Evolutionary conservation across 129 eudicot species (phyloP).

Genomic region (Flaveria bidentis): DNA sequence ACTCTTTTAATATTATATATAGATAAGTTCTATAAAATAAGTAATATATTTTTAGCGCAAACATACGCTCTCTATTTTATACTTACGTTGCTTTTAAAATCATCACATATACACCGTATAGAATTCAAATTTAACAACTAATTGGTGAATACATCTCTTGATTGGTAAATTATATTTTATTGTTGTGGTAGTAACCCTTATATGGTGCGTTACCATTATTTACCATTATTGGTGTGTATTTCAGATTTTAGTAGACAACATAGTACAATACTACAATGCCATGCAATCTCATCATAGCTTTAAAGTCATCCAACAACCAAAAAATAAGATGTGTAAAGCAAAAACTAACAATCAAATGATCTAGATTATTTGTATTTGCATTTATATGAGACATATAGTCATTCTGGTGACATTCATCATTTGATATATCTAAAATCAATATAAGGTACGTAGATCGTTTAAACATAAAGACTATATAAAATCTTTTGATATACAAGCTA

Average conservation of each 20-base stretch:
- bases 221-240: constrained; percentile 5
- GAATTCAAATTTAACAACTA: too few species aligned
- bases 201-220: not conserved
- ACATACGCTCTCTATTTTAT: too few species aligned
- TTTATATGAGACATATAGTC: constrained; percentile 1
- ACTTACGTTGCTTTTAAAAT: too few species aligned
- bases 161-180: too few species aligned
- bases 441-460: not conserved
- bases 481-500: not conserved
- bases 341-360: not conserved
- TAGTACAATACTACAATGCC: not conserved
- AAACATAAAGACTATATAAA: not conserved
- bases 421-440: not conserved
- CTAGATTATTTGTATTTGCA: not conserved
- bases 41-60: too few species aligned
- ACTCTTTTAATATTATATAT: too few species aligned
- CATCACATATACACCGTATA: too few species aligned
- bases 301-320: constrained; percentile 20
- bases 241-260: not conserved
- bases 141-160: too few species aligned
- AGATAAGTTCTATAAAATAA: too few species aligned
- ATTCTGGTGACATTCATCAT: not conserved
- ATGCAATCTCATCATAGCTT: constrained; percentile 9
- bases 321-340: not conserved
- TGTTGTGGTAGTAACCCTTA: too few species aligned